phyloP scores from a whole-genome alignment of 2,329 filamentous ascomycete genomes.

The Xylariaceae sp. region DNA sequence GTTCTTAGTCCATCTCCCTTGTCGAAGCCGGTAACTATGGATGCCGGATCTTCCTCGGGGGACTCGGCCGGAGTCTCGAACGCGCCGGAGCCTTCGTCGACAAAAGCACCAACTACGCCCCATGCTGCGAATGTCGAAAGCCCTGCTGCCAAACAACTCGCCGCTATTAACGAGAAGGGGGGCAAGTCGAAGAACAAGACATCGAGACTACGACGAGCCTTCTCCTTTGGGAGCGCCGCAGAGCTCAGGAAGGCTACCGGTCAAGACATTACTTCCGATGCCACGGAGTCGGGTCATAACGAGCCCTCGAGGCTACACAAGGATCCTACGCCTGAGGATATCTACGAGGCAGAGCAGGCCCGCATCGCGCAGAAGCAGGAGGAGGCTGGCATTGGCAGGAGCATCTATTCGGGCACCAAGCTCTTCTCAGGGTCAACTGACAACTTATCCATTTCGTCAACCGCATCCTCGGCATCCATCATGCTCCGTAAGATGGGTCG shows the following conservation, averaged over 20 bases:
- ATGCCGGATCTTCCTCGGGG: conserved; percentile 52
- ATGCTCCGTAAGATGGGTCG: conserved; percentile 99
- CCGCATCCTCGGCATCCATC: conserved; percentile 84
- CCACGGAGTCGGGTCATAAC: conserved; percentile 31
- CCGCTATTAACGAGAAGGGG: conserved; percentile 84
- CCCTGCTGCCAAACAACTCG: conserved; percentile 80
- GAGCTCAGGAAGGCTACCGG: conserved; percentile 79
- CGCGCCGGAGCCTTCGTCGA: conserved; percentile 38
- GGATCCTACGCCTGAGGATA: conserved; percentile 62
- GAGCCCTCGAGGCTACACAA: conserved; percentile 65
- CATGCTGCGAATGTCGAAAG: conserved; percentile 51
- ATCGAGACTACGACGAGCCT: conserved; percentile 82
- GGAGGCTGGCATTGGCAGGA: conserved; percentile 85
- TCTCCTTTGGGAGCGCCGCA: conserved; percentile 94
- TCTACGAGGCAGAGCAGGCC: conserved; percentile 84
- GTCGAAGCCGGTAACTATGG: conserved; percentile 70
- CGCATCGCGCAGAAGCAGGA: conserved; percentile 93
- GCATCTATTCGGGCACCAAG: conserved; percentile 86
- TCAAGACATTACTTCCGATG: conserved; percentile 51
- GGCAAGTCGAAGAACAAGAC: conserved; percentile 80
- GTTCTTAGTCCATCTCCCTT: conserved; percentile 70
- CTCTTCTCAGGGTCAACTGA: conserved; percentile 91
- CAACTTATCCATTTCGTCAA: conserved; percentile 89
- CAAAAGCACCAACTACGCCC: conserved; percentile 35
- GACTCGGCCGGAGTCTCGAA: conserved; percentile 40